A percentile compares a stretch with the other conserved stretches of the same genome.
Conservation (phyloP, 495 filamentous ascomycete species). For the Aspergillus incahuasiensis region DNA sequence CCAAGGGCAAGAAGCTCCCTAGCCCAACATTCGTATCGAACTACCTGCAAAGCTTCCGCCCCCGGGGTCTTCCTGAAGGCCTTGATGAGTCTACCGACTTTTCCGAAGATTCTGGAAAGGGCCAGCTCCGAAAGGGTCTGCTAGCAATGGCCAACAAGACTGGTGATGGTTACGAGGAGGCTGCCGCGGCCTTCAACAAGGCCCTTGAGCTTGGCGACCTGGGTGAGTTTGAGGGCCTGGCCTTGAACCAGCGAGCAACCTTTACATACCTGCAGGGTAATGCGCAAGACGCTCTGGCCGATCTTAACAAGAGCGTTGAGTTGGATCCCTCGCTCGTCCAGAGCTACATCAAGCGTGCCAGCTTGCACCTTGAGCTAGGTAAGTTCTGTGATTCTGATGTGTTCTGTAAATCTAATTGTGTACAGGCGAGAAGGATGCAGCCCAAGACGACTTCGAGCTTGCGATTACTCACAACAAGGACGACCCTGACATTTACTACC, state of each 20-base stretch:
- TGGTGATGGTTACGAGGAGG: constrained; percentile 82
- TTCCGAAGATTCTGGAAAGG: constrained; percentile 72
- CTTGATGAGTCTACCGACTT: constrained; percentile 76
- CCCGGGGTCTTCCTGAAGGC: constrained; percentile 70
- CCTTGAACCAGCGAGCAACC: constrained; percentile 93
- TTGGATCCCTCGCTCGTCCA: constrained; percentile 83
- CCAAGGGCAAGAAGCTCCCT: constrained; percentile 77
- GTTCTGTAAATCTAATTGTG: constrained; percentile 7
- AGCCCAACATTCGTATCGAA: constrained; percentile 96
- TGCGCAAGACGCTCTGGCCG: constrained; percentile 71
- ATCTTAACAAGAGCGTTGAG: constrained; percentile 88
- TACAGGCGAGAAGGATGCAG: constrained; percentile 77
- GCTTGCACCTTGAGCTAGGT: constrained; percentile 96
- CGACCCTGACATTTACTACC: constrained; percentile 98
- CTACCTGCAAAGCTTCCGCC: constrained; percentile 96
- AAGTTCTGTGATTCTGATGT: constrained; percentile 23
- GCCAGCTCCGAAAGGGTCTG: constrained; percentile 77
- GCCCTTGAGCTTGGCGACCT: constrained; percentile 76
- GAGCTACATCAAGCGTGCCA: constrained; percentile 97
- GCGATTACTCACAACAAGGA: constrained; percentile 80
- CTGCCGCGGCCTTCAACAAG: constrained; percentile 77
- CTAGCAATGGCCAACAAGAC: constrained; percentile 78
- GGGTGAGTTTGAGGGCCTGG: constrained; percentile 77
- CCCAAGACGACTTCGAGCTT: constrained; percentile 79
- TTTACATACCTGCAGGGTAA: constrained; percentile 91